These are phyloP conservation scores for Carex myosuroides DNA, from an alignment of 176 grass and related monocot genomes.

Conservation along the genomic window DNA sequence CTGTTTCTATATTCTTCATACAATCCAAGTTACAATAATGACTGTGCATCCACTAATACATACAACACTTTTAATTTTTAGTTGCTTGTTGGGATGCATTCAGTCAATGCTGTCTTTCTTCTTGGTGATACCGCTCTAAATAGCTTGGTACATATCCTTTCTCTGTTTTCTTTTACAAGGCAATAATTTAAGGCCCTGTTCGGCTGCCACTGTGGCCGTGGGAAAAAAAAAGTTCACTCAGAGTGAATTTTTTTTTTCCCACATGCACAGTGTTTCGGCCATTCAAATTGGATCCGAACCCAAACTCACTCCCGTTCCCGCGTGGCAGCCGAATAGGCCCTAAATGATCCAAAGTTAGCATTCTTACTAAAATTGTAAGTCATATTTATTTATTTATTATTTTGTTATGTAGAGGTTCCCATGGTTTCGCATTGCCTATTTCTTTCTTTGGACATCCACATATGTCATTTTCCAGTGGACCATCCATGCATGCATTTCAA, in stretches of 20 bases:
- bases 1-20: neutral
- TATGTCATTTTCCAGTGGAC: conserved; percentile 88
- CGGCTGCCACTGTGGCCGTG: no score
- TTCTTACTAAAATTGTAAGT: neutral
- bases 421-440: conserved; percentile 85
- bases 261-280: no score
- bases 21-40: neutral
- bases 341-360: neutral
- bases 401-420: conserved; percentile 48
- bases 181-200: neutral
- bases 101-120: conserved; percentile 81
- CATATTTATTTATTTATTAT: conserved; percentile 4
- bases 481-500: conserved; percentile 51
- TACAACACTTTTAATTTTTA: conserved; percentile 12
- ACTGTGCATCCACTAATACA: neutral
- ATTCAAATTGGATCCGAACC: no score
- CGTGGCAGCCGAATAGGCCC: no score
- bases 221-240: no score
- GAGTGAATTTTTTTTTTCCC: no score
- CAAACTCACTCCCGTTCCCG: no score
- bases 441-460: conserved; percentile 59
- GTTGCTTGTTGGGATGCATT: conserved; percentile 87
- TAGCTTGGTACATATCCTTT: conserved; percentile 50
- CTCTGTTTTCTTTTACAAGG: neutral
- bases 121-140: conserved; percentile 79